phyloP scores from a whole-genome alignment of 1,284 basidiomycete species.

The Phlebopus sp. region DNA sequence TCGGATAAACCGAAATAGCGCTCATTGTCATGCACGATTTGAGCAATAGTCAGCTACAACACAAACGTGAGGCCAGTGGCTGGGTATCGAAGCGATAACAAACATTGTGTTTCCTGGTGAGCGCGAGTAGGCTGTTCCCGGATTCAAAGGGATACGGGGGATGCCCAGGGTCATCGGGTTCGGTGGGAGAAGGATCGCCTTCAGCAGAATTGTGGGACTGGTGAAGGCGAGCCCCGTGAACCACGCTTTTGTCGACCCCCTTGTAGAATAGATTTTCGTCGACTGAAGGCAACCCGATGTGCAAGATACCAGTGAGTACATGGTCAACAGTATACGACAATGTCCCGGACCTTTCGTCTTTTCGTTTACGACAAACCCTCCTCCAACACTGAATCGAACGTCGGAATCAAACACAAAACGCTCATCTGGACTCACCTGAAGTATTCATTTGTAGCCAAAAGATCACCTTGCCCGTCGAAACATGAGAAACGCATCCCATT shows the following conservation, averaged over 20 bases:
- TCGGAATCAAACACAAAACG: background rate
- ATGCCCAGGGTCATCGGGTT: slow-evolving; percentile 37
- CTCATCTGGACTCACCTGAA: slow-evolving; percentile 51
- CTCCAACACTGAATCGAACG: slow-evolving; percentile 63
- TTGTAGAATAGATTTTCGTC: slow-evolving; percentile 97
- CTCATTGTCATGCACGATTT: slow-evolving; percentile 96
- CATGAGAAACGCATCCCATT: slow-evolving; percentile 93
- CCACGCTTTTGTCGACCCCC: slow-evolving; percentile 82
- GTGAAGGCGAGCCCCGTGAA: slow-evolving; percentile 75
- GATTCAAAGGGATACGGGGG: slow-evolving; percentile 87
- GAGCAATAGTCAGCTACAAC: slow-evolving; percentile 82
- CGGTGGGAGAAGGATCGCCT: slow-evolving; percentile 16
- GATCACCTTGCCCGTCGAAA: slow-evolving; percentile 76
- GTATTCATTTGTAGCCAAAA: slow-evolving; percentile 94
- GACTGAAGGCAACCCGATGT: slow-evolving; percentile 39
- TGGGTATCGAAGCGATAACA: slow-evolving; percentile 8
- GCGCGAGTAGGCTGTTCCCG: slow-evolving; percentile 71
- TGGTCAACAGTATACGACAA: background rate
- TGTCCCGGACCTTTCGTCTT: slow-evolving; percentile 65
- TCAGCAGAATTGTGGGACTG: slow-evolving; percentile 53
- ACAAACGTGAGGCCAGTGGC: slow-evolving; percentile 8
- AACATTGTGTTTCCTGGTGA: slow-evolving; percentile 85
- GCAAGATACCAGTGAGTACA: slow-evolving; percentile 6
- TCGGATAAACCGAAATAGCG: slow-evolving; percentile 73
- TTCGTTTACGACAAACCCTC: slow-evolving; percentile 89